Evolutionary conservation across 2,329 filamentous ascomycete genomes (phyloP).

Genomic region (Cryphonectria parasitica): DNA sequence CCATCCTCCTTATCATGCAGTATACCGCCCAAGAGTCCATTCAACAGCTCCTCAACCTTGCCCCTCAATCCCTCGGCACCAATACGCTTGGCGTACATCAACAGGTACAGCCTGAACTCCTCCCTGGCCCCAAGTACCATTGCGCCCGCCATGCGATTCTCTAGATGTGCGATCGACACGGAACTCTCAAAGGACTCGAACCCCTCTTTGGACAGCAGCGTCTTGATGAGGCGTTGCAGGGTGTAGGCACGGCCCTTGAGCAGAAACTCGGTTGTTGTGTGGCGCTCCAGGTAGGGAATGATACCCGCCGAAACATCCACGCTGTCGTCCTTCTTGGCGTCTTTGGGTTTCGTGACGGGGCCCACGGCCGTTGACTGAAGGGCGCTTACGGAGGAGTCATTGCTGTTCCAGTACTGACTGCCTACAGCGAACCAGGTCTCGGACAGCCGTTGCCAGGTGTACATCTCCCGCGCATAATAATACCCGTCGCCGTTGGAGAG

Average conservation of each 20-base stretch:
- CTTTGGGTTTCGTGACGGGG: slow-evolving; percentile 53
- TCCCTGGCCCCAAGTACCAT: slow-evolving; percentile 83
- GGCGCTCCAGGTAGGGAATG: slow-evolving; percentile 89
- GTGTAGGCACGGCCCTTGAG: slow-evolving; percentile 91
- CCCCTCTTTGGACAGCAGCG: slow-evolving; percentile 82
- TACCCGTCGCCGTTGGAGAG: slow-evolving; percentile 95
- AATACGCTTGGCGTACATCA: slow-evolving; percentile 96
- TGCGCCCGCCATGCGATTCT: slow-evolving; percentile 91
- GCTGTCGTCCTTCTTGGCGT: slow-evolving; percentile 49
- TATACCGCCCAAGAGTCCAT: slow-evolving; percentile 76
- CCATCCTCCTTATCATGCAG: slow-evolving; percentile 56
- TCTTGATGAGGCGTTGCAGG: slow-evolving; percentile 88
- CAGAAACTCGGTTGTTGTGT: slow-evolving; percentile 91
- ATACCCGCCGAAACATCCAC: slow-evolving; percentile 82
- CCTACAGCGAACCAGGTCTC: slow-evolving; percentile 98
- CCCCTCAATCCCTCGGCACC: slow-evolving; percentile 84
- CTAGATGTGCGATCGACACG: slow-evolving; percentile 91
- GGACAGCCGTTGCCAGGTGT: slow-evolving; percentile 91
- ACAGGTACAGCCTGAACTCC: slow-evolving; percentile 92
- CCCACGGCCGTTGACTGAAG: slow-evolving; percentile 73
- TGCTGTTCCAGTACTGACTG: slow-evolving; percentile 98
- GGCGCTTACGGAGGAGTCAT: slow-evolving; percentile 84
- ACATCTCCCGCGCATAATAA: slow-evolving; percentile 83
- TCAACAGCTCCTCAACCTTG: slow-evolving; percentile 92
- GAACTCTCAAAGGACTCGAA: slow-evolving; percentile 90